These are phyloP conservation scores for Babesia bovis DNA, from an alignment of 169 alveolate species.

Conservation along the genomic window DNA sequence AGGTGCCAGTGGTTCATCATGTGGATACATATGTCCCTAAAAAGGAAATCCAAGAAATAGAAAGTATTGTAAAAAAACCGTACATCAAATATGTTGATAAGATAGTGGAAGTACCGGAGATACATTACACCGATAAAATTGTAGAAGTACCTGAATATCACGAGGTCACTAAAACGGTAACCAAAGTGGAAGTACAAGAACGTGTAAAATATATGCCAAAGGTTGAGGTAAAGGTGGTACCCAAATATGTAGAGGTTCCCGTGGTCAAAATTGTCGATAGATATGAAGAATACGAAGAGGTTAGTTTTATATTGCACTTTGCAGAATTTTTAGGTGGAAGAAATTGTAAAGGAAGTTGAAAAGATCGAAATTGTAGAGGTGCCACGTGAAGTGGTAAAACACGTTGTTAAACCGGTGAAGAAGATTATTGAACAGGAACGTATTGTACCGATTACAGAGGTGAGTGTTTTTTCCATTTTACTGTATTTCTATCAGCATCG, in stretches of 20 bases:
- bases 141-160: slow-evolving; percentile 80
- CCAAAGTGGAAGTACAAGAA: slow-evolving; percentile 72
- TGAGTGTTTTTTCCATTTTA: background rate
- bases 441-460: slow-evolving; percentile 71
- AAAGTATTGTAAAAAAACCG: slow-evolving; percentile 74
- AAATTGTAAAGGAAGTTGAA: slow-evolving; percentile 72
- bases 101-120: slow-evolving; percentile 74
- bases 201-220: slow-evolving; percentile 73
- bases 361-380: slow-evolving; percentile 74
- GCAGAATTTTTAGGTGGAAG: slow-evolving; percentile 64
- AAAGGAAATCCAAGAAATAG: slow-evolving; percentile 75
- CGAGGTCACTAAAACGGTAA: slow-evolving; percentile 71
- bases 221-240: slow-evolving; percentile 74
- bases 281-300: slow-evolving; percentile 77
- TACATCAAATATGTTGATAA: slow-evolving; percentile 76
- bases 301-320: background rate
- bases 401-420: slow-evolving; percentile 72
- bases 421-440: slow-evolving; percentile 75
- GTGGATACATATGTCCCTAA: slow-evolving; percentile 74
- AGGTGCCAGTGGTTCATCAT: slow-evolving; percentile 78
- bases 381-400: slow-evolving; percentile 74
- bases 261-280: slow-evolving; percentile 70
- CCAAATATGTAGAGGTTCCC: slow-evolving; percentile 79
- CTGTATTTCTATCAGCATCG: slow-evolving; percentile 60
- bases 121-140: slow-evolving; percentile 71